phyloP scores from a whole-genome alignment of 768 basidiomycete species.

The Termitomyces sp. region DNA sequence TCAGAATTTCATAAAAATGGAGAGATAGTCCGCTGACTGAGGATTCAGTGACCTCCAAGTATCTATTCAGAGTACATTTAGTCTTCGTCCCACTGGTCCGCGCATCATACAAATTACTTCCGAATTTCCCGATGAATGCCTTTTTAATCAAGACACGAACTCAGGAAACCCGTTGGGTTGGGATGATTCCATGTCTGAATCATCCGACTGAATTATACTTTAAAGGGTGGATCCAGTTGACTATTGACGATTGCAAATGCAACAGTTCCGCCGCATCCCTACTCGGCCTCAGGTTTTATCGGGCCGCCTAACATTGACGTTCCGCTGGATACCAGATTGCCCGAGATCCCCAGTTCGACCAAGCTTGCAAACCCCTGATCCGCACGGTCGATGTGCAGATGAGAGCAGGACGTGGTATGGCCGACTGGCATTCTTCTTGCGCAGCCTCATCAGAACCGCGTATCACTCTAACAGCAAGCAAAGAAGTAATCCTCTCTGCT shows the following conservation, averaged over 20 bases:
- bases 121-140: constrained; percentile 30
- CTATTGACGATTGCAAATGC: constrained; percentile 8
- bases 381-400: constrained; percentile 1
- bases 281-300: constrained; percentile 14
- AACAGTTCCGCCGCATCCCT: constrained; percentile 1
- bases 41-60: no score
- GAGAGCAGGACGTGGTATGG: background rate
- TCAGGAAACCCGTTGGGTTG: constrained; percentile 33
- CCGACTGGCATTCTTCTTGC: background rate
- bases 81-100: constrained; percentile 20
- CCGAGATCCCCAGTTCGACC: constrained; percentile 4
- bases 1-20: no score
- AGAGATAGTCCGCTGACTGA: no score
- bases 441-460: background rate
- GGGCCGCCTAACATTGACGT: constrained; percentile 21
- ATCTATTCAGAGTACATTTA: no score
- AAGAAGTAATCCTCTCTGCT: constrained; percentile 13
- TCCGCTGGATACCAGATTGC: constrained; percentile 18
- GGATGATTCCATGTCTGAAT: constrained; percentile 17
- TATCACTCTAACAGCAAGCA: constrained; percentile 6
- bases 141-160: constrained; percentile 38
- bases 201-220: background rate
- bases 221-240: constrained; percentile 11
- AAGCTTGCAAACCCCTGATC: background rate
- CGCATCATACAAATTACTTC: constrained; percentile 26